These are phyloP conservation scores for Heliamphora exappendiculata DNA, from an alignment of 148 eudicot species.

Conservation along the genomic window DNA sequence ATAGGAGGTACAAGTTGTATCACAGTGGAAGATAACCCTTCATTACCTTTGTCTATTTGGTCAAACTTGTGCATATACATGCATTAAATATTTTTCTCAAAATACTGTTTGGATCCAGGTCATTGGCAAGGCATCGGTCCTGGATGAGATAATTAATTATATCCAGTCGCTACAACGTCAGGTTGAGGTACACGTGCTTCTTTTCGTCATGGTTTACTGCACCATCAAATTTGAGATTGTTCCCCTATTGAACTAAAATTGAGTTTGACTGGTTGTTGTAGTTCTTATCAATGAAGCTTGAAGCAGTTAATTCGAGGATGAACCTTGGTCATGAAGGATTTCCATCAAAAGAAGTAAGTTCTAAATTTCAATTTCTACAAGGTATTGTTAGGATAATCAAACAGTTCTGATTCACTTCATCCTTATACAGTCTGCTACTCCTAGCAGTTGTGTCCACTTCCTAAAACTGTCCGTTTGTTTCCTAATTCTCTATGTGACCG, in stretches of 20 bases:
- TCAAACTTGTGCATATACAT: background rate
- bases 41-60: background rate
- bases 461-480: background rate
- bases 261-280: constrained; percentile 24
- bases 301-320: constrained; percentile 72
- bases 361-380: background rate
- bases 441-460: background rate
- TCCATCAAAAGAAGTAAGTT: constrained; percentile 82
- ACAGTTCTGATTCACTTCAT: too few species aligned
- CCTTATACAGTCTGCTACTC: background rate
- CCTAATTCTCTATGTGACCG: background rate
- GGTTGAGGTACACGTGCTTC: constrained; percentile 61
- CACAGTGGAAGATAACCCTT: background rate
- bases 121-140: constrained; percentile 87
- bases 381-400: too few species aligned
- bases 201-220: constrained; percentile 1
- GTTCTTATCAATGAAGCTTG: constrained; percentile 91
- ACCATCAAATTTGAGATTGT: background rate
- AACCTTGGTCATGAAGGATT: constrained; percentile 56
- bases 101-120: constrained; percentile 42
- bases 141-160: constrained; percentile 93
- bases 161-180: constrained; percentile 88
- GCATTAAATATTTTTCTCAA: background rate
- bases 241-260: constrained; percentile 9
- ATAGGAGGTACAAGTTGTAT: background rate